Percentiles rank a stretch among this genome's conserved stretches.
These are phyloP conservation scores for Cutaneotrichosporon cavernicola DNA, from an alignment of 1,284 basidiomycete species.

Conservation along the genomic window DNA sequence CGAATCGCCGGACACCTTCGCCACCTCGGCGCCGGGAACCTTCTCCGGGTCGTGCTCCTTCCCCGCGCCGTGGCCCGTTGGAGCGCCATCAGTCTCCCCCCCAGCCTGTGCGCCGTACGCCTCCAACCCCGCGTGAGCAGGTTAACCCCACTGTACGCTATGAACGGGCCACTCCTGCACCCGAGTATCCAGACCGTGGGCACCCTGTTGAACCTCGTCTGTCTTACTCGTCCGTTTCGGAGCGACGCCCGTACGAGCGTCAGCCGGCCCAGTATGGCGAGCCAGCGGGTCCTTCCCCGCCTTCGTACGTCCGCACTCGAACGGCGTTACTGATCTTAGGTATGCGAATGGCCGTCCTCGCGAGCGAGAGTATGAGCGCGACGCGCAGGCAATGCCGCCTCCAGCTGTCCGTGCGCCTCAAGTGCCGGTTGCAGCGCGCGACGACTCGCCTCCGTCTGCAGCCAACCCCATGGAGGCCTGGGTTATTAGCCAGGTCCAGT, in stretches of 20 bases:
- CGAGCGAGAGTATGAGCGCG: slow-evolving; percentile 5
- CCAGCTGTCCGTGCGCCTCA: not conserved
- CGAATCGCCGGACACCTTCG: not conserved
- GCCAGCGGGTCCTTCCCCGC: not conserved
- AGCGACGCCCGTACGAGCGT: not conserved
- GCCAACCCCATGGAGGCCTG: slow-evolving; percentile 11
- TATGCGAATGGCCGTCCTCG: not conserved
- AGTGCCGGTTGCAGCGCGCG: not conserved
- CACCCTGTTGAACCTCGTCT: not conserved
- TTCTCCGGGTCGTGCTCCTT: slow-evolving; percentile 1
- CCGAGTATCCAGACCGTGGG: not conserved
- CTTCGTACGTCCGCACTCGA: not conserved
- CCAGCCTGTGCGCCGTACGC: not conserved
- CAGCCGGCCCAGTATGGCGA: not conserved
- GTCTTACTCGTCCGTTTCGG: not conserved
- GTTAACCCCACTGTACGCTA: not conserved
- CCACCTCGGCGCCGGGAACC: not conserved
- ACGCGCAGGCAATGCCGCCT: not conserved
- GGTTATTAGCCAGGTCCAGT: slow-evolving; percentile 17
- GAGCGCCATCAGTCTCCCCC: not conserved
- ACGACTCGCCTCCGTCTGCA: not conserved
- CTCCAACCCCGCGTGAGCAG: not conserved
- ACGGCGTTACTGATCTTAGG: not conserved
- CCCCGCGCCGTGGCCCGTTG: not conserved
- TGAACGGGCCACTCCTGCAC: not conserved